phyloP scores from a whole-genome alignment of 257 asterid genomes.

The Agastache rugosa region DNA sequence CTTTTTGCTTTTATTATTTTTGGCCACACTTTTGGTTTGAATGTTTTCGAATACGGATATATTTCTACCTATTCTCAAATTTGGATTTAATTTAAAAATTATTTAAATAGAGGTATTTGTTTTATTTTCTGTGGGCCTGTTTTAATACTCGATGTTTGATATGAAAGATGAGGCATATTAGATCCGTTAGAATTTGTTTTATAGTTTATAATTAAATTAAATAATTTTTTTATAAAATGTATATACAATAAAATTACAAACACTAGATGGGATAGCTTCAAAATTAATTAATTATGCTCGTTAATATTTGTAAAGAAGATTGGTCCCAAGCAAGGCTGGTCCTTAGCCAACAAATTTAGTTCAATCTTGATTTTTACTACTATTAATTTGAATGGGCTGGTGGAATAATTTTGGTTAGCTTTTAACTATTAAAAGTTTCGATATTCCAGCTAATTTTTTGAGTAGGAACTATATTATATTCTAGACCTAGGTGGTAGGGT shows the following conservation, averaged over 20 bases:
- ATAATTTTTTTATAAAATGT: too few species aligned
- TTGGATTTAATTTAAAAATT: neutral
- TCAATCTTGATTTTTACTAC: neutral
- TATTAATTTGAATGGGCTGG: neutral
- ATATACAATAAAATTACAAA: neutral
- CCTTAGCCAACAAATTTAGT: neutral
- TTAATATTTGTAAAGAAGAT: neutral
- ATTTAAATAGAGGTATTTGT: neutral
- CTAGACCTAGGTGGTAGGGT: neutral
- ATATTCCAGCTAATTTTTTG: neutral
- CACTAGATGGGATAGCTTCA: too few species aligned
- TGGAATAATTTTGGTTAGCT: conserved; percentile 12
- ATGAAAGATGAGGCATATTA: neutral
- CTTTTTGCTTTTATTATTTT: conserved; percentile 6
- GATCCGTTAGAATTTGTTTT: too few species aligned
- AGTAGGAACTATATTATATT: neutral
- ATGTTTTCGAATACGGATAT: conserved; percentile 1
- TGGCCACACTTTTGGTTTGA: neutral
- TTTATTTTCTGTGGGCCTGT: neutral
- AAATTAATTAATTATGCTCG: neutral
- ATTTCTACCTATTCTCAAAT: neutral
- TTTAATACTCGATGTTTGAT: too few species aligned
- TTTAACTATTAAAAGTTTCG: neutral
- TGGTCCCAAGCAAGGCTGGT: conserved; percentile 6
- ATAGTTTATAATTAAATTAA: too few species aligned